Evolutionary conservation across 2,329 filamentous ascomycete species (phyloP).

Genomic region (Venturia oleaginea): DNA sequence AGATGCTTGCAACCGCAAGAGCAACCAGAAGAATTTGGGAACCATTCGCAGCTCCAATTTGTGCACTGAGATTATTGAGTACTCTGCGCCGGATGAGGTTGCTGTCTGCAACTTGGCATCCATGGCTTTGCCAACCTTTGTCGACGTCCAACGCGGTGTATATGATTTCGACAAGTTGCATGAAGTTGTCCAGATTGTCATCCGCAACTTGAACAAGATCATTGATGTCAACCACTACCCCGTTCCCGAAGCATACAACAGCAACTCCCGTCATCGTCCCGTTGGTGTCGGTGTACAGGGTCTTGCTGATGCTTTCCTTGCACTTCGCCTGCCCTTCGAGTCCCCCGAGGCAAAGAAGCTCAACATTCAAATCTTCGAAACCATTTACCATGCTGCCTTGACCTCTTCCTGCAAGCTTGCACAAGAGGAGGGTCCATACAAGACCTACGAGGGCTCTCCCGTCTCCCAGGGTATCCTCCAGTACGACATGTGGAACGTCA

Average conservation of each 20-base stretch:
- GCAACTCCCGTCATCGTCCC: conserved; percentile 94
- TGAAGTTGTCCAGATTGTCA: conserved; percentile 84
- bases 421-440: conserved; percentile 73
- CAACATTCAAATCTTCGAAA: conserved; percentile 99
- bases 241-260: conserved; percentile 85
- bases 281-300: conserved; percentile 96
- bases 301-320: conserved; percentile 95
- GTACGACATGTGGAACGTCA: conserved; percentile 98
- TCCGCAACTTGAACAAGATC: conserved; percentile 94
- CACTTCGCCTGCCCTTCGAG: conserved; percentile 92
- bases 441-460: conserved; percentile 85
- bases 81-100: conserved; percentile 93
- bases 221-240: conserved; percentile 98
- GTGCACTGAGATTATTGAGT: conserved; percentile 98
- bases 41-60: conserved; percentile 98
- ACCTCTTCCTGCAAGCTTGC: conserved; percentile 84
- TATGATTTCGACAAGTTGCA: conserved; percentile 98
- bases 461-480: conserved; percentile 93
- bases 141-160: conserved; percentile 72
- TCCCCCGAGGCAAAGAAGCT: conserved; percentile 87
- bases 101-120: conserved; percentile 98
- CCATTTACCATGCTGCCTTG: conserved; percentile 92
- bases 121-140: conserved; percentile 80
- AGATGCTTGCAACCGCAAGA: conserved; percentile 96
- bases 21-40: conserved; percentile 99